Percentiles rank a stretch among this genome's conserved stretches.
Conservation (phyloP, 768 basidiomycete species). For the Mycena rebaudengoi region DNA sequence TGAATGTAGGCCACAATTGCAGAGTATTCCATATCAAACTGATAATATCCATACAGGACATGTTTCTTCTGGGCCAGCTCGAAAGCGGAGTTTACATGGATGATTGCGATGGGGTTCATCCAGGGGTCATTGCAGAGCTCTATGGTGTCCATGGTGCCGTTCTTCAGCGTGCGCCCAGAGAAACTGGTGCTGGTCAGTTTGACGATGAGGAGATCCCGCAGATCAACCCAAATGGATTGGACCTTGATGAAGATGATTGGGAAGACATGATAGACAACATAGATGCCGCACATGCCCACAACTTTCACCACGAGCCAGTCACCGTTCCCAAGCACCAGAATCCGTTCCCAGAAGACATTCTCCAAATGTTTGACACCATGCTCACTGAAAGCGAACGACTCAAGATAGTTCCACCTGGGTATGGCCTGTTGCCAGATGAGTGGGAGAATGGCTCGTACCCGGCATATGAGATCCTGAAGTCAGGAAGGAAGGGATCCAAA, state of each 20-base stretch:
- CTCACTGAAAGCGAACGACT: background rate
- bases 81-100: slow-evolving; percentile 10
- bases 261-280: background rate
- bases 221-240: too few relatives aligned
- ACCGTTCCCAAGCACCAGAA: background rate
- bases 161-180: background rate
- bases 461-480: background rate
- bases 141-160: slow-evolving; percentile 28
- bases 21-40: background rate
- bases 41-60: slow-evolving; percentile 1
- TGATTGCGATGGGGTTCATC: slow-evolving; percentile 14
- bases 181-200: background rate
- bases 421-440: background rate
- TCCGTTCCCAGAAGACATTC: background rate
- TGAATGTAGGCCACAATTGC: background rate
- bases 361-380: background rate
- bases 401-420: background rate
- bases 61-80: slow-evolving; percentile 1
- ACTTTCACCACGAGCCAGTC: background rate
- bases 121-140: background rate
- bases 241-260: background rate
- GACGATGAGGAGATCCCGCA: background rate
- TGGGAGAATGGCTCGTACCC: background rate
- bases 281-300: background rate
- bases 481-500: background rate